Conservation (phyloP, 75 land plant species). For the Selaginella moellendorffii region DNA sequence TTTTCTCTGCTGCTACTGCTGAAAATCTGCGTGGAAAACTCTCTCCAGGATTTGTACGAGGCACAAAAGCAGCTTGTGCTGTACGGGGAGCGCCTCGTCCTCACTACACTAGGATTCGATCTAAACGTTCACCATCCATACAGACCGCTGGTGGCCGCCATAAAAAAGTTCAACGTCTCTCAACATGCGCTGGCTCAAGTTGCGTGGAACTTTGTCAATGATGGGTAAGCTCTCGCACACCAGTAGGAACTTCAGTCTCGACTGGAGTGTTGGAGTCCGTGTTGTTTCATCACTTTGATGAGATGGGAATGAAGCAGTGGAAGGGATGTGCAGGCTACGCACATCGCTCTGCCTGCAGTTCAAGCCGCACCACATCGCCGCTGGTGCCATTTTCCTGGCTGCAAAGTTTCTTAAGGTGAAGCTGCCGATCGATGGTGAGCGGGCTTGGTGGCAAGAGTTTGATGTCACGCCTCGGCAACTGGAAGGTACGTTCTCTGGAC, state of each 20-base stretch:
- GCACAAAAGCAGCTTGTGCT: not conserved
- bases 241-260: not conserved
- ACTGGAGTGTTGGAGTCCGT: not conserved
- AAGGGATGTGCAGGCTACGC: constrained; percentile 8
- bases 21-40: not conserved
- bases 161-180: constrained; percentile 5
- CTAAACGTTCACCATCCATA: constrained; percentile 6
- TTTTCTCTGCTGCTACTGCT: not conserved
- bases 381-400: constrained; percentile 8
- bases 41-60: not conserved
- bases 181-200: constrained; percentile 8
- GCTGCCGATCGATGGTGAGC: constrained; percentile 5
- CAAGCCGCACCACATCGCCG: constrained; percentile 4
- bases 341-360: constrained; percentile 12
- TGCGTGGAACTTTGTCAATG: constrained; percentile 10
- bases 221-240: not conserved
- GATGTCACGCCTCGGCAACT: not conserved
- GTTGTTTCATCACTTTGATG: not conserved
- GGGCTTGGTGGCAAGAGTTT: constrained; percentile 5
- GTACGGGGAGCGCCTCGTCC: not conserved
- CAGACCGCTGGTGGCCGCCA: constrained; percentile 6
- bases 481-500: not conserved
- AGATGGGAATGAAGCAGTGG: not conserved
- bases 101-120: constrained; percentile 7
- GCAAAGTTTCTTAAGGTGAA: constrained; percentile 9